Base-by-base conservation (phyloP, 2,329 filamentous ascomycete species). In the Colletotrichum cuscutae region DNA sequence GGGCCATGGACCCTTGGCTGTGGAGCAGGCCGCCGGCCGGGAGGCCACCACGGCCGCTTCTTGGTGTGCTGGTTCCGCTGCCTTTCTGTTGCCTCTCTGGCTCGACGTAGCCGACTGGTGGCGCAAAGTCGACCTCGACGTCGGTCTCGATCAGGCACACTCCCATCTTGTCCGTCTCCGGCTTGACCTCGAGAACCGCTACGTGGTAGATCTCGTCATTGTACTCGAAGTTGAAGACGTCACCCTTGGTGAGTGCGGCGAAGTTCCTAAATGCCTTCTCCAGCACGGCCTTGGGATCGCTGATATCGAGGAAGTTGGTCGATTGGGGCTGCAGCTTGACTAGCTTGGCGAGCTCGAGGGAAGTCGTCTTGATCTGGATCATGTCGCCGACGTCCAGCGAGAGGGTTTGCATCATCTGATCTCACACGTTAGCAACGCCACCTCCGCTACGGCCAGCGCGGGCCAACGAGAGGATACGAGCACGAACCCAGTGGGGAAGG, bases 301-400 rank as follows among this genome's bases (percentile, higher is more conserved):
- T 96, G 80, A 99, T 98, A 58, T 98, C 96, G 75, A 99, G 93
- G 84, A 99, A 99, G 77, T 93, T 93, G 65, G 94, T 91, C 26
- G 94, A 95, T 84, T 99, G 97, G 0, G 97, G 94, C 85, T 99
- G 96, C 9, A 99, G 90, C 84, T 99, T 99, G 86, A 99, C 97
- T 82, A 98, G 93, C 75, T 92, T 92, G 42, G 97, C 97, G 0
- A 96, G 91, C 63, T 95, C 94, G 19, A 99, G 89, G 54, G 97
- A 96, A 2, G 97, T 98, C 9, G 95, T 97, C 83, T 97, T 97
- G 82, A 98, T 92, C 84, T 99, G 95, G 4, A 99, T 89, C 78
- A 99, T 91, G 79, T 99, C 97, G 65, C 97, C 97, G 1, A 96
- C 94, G 72, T 98, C 96, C 68, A 99, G 90, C 2, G 89, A 86